phyloP scores from a whole-genome alignment of 2,329 filamentous ascomycete species.

The Akanthomyces lecanii region DNA sequence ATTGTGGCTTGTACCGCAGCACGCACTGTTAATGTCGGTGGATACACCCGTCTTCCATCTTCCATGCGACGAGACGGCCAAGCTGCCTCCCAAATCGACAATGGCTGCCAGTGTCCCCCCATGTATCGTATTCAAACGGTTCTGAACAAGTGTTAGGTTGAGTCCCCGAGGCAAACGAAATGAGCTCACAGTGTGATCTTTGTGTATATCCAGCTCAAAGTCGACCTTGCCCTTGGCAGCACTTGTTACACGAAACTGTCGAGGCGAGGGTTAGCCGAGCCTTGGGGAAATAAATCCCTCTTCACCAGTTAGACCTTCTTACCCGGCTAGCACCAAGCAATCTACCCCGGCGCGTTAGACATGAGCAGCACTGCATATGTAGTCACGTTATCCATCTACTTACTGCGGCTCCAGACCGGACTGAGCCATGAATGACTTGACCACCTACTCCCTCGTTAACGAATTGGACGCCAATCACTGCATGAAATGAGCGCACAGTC shows the following conservation, averaged over 20 bases:
- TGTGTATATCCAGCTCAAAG: constrained; percentile 71
- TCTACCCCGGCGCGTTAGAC: constrained; percentile 11
- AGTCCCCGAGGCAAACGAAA: neutral
- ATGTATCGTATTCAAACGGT: constrained; percentile 71
- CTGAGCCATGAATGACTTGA: constrained; percentile 78
- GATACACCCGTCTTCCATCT: constrained; percentile 61
- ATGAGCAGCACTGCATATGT: neutral
- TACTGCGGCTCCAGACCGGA: constrained; percentile 89
- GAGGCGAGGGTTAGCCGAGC: neutral
- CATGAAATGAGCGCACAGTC: constrained; percentile 24
- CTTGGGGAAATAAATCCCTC: no score
- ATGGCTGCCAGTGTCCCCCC: constrained; percentile 76
- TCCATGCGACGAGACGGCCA: constrained; percentile 62
- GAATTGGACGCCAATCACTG: neutral
- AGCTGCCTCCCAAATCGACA: constrained; percentile 61
- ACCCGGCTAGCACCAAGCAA: constrained; percentile 19
- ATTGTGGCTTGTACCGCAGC: neutral
- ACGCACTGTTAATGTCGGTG: constrained; percentile 58
- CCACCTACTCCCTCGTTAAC: constrained; percentile 54
- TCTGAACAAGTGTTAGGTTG: constrained; percentile 41
- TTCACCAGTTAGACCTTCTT: neutral
- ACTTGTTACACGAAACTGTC: constrained; percentile 61
- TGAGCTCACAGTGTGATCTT: constrained; percentile 64
- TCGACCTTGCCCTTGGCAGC: constrained; percentile 65
- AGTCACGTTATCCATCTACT: constrained; percentile 21